Percentiles rank a stretch among this genome's conserved stretches.
Evolutionary conservation across 192 early-diverging fungal species (phyloP).

Genomic region (Spinellus fusiger): DNA sequence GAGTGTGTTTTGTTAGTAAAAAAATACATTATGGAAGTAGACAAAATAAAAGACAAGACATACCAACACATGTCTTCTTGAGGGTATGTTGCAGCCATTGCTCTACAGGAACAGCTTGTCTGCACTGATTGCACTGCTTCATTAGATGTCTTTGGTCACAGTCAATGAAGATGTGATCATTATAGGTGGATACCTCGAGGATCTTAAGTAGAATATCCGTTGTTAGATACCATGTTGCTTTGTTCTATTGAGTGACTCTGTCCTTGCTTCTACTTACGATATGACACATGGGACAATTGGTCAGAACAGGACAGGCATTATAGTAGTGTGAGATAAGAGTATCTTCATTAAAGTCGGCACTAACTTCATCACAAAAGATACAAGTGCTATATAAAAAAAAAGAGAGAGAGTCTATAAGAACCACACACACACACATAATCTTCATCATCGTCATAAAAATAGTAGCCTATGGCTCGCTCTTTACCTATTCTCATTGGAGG

Average conservation of each 20-base stretch:
- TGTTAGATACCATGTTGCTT: not conserved
- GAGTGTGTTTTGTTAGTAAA: not conserved
- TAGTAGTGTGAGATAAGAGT: conserved; percentile 72
- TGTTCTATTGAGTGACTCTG: not conserved
- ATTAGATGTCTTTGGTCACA: conserved; percentile 54
- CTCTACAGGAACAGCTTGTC: conserved; percentile 20
- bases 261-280: conserved; percentile 40
- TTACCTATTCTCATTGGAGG: too few relatives aligned
- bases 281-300: conserved; percentile 64
- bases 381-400: conserved; percentile 31
- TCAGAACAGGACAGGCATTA: conserved; percentile 65
- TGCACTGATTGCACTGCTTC: conserved; percentile 46
- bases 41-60: not conserved
- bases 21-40: not conserved
- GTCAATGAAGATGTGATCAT: conserved; percentile 56
- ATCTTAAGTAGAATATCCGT: conserved; percentile 40
- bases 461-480: too few relatives aligned
- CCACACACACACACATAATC: not conserved
- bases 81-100: conserved; percentile 21
- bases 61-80: conserved; percentile 19
- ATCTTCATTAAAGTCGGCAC: conserved; percentile 60
- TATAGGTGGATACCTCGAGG: conserved; percentile 62
- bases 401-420: not conserved
- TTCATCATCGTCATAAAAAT: too few relatives aligned
- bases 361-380: conserved; percentile 70